A percentile compares a stretch with the other conserved stretches of the same genome.
Evolutionary conservation across 2,329 filamentous ascomycete genomes (phyloP).

Genomic region (Dactylellina haptotyla): DNA sequence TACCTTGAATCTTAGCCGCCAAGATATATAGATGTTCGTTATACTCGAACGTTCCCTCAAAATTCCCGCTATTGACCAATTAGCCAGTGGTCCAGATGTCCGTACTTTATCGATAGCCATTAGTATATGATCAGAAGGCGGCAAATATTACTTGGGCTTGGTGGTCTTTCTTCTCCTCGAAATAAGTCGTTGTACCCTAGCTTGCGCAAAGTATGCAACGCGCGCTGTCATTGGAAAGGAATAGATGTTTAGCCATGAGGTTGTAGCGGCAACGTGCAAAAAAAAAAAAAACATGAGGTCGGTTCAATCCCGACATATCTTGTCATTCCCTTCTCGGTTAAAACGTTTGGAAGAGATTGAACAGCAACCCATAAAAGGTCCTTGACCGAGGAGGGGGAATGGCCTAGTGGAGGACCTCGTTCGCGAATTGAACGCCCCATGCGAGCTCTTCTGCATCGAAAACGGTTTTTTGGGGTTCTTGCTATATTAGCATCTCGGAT

Average conservation of each 20-base stretch:
- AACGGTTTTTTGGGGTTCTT: constrained; percentile 28
- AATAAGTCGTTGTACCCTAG: no score
- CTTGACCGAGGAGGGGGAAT: constrained; percentile 40
- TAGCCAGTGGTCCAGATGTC: no score
- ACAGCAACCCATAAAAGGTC: constrained; percentile 17
- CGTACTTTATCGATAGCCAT: no score
- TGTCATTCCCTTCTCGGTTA: constrained; percentile 53
- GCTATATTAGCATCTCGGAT: constrained; percentile 33
- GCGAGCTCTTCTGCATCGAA: constrained; percentile 49
- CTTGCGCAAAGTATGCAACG: constrained; percentile 33
- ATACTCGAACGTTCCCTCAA: no score
- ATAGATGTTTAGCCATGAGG: constrained; percentile 51
- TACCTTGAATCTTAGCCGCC: neutral
- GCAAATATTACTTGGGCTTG: no score
- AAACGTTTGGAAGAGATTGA: constrained; percentile 27
- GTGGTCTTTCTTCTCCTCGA: no score
- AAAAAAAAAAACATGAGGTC: constrained; percentile 24
- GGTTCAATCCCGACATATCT: constrained; percentile 44
- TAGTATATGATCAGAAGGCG: no score
- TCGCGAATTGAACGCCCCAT: constrained; percentile 47
- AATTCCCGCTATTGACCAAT: no score
- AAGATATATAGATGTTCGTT: neutral
- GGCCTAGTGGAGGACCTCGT: constrained; percentile 27
- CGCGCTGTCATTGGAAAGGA: constrained; percentile 38
- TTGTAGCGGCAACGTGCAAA: constrained; percentile 50